Evolutionary conservation across 768 basidiomycete species (phyloP), one percentile per base, ranked within the genome.

Genomic region (Leccinum variicolor): DNA sequence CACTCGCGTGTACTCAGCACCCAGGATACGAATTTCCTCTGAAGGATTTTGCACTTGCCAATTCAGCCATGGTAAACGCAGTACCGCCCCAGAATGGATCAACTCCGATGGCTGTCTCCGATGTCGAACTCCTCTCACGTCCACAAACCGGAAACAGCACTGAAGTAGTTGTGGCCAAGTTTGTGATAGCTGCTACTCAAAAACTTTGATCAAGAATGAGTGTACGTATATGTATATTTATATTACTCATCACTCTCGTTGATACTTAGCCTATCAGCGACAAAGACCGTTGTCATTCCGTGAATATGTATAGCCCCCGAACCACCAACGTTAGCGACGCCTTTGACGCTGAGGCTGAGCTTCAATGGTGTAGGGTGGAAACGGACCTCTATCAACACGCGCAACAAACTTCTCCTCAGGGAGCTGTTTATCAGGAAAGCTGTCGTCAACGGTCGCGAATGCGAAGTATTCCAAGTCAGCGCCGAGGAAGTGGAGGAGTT

Each of bases 11-110:
- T 56, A 59, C 46, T 60, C 9, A 5, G 43, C 17, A 11, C 28
- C 48, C 67, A 91, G 90, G 90, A n/a, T 90, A 81, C 73, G 84
- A 79, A 55, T 96, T 94, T 72, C 94, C 94, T 31, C 89, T 90
- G 0, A 86, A 86, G 65, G 90, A 93, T 65, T 76, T 81, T 29
- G 78, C 83, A 3, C 69, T 83, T 14, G 82, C 87, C 9, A 88
- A 82, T 53, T 84, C 91, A 23, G 90, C 87, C 13, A 92, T 94
- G 90, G 89, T 93, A 4, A 90, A 94, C 68, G 93, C 94, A 83
- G 89, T 64, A 92, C 88, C 0, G 91, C 97, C 0, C 97, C 97
- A 2, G 92, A 96, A 69, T 99, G 97, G 97, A 89, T 93, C 46
- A 96, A 98, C 71, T 94, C 94, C 0, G 93, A 97, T 50, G 84